A percentile compares a stretch with the other conserved stretches of the same genome.
Conservation (phyloP, 2,329 filamentous ascomycete genomes). For the Geosmithia flava region DNA sequence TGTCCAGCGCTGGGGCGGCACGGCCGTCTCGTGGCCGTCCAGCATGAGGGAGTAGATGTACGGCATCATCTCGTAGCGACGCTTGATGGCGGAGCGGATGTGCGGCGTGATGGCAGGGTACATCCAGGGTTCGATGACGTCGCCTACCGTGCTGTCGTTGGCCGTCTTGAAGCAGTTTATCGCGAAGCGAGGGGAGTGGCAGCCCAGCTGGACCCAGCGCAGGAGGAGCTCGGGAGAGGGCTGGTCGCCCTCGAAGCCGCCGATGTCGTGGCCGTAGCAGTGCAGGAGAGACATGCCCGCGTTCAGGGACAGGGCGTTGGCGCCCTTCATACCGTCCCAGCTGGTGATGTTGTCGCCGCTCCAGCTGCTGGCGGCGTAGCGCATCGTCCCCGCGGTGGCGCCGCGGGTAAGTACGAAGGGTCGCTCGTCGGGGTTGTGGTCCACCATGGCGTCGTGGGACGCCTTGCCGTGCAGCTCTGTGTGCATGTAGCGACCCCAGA, state of each 20-base stretch:
- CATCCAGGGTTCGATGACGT: slow-evolving; percentile 72
- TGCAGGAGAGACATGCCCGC: slow-evolving; percentile 57
- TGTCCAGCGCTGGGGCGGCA: slow-evolving; percentile 57
- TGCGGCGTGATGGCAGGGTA: slow-evolving; percentile 53
- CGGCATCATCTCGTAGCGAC: slow-evolving; percentile 59
- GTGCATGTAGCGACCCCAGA: slow-evolving; percentile 59
- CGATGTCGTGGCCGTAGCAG: slow-evolving; percentile 63
- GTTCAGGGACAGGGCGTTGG: slow-evolving; percentile 56
- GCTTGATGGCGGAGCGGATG: slow-evolving; percentile 52
- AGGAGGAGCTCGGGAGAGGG: slow-evolving; percentile 58
- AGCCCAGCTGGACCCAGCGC: slow-evolving; percentile 61
- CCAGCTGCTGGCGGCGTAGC: slow-evolving; percentile 61
- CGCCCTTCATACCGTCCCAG: slow-evolving; percentile 61
- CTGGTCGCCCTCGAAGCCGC: slow-evolving; percentile 63
- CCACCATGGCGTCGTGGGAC: slow-evolving; percentile 54
- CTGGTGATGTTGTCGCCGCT: slow-evolving; percentile 64
- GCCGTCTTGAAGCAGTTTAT: slow-evolving; percentile 72
- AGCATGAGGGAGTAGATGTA: slow-evolving; percentile 58
- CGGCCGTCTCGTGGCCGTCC: slow-evolving; percentile 45
- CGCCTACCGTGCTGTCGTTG: slow-evolving; percentile 52
- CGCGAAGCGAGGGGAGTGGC: slow-evolving; percentile 57
- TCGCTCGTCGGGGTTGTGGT: slow-evolving; percentile 42
- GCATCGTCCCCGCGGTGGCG: slow-evolving; percentile 57
- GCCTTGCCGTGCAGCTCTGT: slow-evolving; percentile 61
- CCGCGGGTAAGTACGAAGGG: slow-evolving; percentile 61